Base-by-base conservation (phyloP, 768 basidiomycete species). In the Amanita polypyramis region DNA sequence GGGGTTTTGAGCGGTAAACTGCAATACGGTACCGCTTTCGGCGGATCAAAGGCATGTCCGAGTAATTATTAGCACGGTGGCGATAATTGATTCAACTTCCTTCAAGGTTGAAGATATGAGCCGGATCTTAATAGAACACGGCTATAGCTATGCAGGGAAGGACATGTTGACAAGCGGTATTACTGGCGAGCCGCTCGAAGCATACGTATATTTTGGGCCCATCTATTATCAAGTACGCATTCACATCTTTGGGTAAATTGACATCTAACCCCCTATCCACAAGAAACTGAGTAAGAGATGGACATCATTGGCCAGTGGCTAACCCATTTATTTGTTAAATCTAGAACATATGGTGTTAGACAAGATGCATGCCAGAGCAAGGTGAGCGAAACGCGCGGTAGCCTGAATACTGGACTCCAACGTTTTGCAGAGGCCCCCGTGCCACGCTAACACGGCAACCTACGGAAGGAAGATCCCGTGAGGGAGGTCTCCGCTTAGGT, bases 281-380 rank as follows among this genome's bases (percentile, higher is more conserved):
- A 66, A 94, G 88, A 96, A 96, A 83, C 75, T 98, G 49, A 98
- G 94, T 96, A 64, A 72, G 89, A 64, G 23, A 35, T 17, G 38
- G 42, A 29, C 40, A 39, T 50, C 36, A 27, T 49, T 32, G 34
- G 30, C 32, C 19, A 41, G 20, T 20, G 15, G 25, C 39, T 17
- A 23, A 36, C 10, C n/a, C 47, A 47, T 19, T 40, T 10, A 51
- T 53, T 41, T 35, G 27, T 30, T 32, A 42, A 3, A 21, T 50
- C 34, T 55, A 87, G 82, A 94, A 71, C 94, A 95, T 69, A 98
- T 98, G 95, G 95, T 98, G 43, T 87, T 97, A 84, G 96, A 99
- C 74, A 99, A 99, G 74, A 99, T 99, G 96, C 96, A 99, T 58
- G 96, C 96, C 55, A 84, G 96, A 50, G 93, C 96, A 43, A 85